These are phyloP conservation scores for Lactifluus rugatus DNA, from an alignment of 768 basidiomycete species.

Conservation along the genomic window DNA sequence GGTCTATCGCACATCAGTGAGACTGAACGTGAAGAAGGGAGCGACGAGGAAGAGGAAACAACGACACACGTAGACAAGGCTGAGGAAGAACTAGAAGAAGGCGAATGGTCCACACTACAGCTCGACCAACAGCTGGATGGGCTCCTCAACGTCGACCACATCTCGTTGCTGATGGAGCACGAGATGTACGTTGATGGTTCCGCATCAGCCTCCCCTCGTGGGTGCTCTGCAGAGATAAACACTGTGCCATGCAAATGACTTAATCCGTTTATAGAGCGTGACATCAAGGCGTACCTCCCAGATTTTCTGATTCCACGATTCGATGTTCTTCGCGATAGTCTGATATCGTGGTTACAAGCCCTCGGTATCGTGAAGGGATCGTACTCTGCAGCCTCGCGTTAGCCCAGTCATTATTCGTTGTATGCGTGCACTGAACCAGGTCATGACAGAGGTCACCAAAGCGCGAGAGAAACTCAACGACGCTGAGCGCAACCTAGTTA, in stretches of 20 bases:
- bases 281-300: conserved; percentile 75
- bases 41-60: conserved; percentile 26
- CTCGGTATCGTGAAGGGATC: conserved; percentile 46
- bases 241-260: background rate
- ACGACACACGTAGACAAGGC: conserved; percentile 15
- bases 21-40: conserved; percentile 38
- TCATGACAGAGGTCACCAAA: conserved; percentile 42
- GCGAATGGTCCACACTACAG: conserved; percentile 48
- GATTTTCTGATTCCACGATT: conserved; percentile 68
- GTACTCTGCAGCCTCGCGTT: conserved; percentile 36
- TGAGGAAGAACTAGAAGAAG: conserved; percentile 40
- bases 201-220: conserved; percentile 36
- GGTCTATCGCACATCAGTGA: conserved; percentile 66
- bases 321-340: conserved; percentile 49
- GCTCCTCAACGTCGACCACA: conserved; percentile 56
- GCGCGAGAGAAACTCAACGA: conserved; percentile 54
- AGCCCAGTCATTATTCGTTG: background rate
- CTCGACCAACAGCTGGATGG: conserved; percentile 48
- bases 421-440: background rate
- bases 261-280: conserved; percentile 53
- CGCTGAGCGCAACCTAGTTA: conserved; percentile 51
- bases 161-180: conserved; percentile 66
- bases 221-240: conserved; percentile 25
- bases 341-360: conserved; percentile 53
- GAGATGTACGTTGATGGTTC: conserved; percentile 53